Evolutionary conservation across 1,284 basidiomycete species (phyloP), one percentile per base, ranked within the genome.

Genomic region (Leccinum huronense): DNA sequence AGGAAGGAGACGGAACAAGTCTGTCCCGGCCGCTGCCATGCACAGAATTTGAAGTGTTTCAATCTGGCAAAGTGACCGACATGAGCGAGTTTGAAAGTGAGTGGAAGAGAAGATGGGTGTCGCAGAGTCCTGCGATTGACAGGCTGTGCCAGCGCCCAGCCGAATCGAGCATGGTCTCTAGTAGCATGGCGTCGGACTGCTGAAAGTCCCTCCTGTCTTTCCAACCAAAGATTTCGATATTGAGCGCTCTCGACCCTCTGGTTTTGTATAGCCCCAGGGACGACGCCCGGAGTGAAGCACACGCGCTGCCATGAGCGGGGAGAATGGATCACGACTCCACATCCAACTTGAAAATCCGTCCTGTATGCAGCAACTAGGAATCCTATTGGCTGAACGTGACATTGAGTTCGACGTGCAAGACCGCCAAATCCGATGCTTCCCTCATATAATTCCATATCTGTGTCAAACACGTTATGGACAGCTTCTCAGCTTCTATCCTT

Each of bases 201-300:
- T 74, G 75, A 51, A 75, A 75, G 6, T 75, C 73, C n/a, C 63
- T 65, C 59, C 73, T 75, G 40, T 73, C 73, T 59, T 64, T 73
- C 72, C 72, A 73, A 13, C 72, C 74, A 53, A 63, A 69, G 1
- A 73, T 62, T 27, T 75, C 72, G 55, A 73, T 51, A n/a, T 73
- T 75, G 16, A 73, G 73, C 7, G 64, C 59, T 58, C 73, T 66
- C 13, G 71, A 63, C 10, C 66, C 75, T 27, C 72, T 65, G 13
- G 63, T 58, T 59, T 68, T 71, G 63, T 72, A 75, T 60, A 68
- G 59, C 51, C 75, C 71, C 51, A 76, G 19, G 71, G 9, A 70
- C 58, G 27, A 75, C 61, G 10, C 68, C 61, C 9, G 72, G 73
- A 3, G 62, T 62, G 53, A 75, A 57, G 60, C 62, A 70, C 42